These are phyloP conservation scores for Escovopsis sp. DNA, from an alignment of 2,329 filamentous ascomycete genomes.

Conservation along the genomic window DNA sequence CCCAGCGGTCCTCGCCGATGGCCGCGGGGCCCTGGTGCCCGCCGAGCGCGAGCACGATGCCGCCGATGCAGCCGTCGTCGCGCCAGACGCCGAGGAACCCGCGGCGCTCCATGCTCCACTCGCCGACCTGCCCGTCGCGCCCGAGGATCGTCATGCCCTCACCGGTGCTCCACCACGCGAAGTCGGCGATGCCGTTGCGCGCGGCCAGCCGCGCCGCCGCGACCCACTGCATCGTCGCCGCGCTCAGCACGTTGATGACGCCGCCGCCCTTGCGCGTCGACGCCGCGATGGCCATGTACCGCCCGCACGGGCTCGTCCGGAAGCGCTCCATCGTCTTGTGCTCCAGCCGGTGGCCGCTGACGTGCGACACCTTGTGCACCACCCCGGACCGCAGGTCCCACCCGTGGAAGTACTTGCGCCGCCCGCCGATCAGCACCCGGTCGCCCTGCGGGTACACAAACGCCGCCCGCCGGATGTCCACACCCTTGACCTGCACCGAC, in stretches of 20 bases:
- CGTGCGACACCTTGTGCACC: conserved; percentile 66
- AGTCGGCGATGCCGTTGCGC: conserved; percentile 72
- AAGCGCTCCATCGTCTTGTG: conserved; percentile 87
- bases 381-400: conserved; percentile 77
- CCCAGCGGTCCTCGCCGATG: conserved; percentile 73
- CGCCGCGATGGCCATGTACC: conserved; percentile 71
- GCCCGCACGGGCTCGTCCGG: conserved; percentile 72
- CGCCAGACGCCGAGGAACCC: conserved; percentile 70
- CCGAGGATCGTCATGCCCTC: conserved; percentile 70
- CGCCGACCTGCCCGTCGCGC: conserved; percentile 77
- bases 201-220: conserved; percentile 70
- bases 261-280: conserved; percentile 75
- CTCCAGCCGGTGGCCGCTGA: conserved; percentile 63
- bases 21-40: conserved; percentile 44
- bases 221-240: conserved; percentile 73
- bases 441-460: conserved; percentile 62
- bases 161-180: conserved; percentile 82
- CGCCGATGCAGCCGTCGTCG: conserved; percentile 79
- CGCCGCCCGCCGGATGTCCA: conserved; percentile 69
- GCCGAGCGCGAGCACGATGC: conserved; percentile 68
- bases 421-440: conserved; percentile 76
- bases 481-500: conserved; percentile 71
- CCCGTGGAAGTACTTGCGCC: conserved; percentile 81
- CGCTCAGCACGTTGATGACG: conserved; percentile 71
- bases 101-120: conserved; percentile 60